These are phyloP conservation scores for Rhizophlyctis rosea DNA, from an alignment of 192 early-diverging fungal species.

Conservation along the genomic window DNA sequence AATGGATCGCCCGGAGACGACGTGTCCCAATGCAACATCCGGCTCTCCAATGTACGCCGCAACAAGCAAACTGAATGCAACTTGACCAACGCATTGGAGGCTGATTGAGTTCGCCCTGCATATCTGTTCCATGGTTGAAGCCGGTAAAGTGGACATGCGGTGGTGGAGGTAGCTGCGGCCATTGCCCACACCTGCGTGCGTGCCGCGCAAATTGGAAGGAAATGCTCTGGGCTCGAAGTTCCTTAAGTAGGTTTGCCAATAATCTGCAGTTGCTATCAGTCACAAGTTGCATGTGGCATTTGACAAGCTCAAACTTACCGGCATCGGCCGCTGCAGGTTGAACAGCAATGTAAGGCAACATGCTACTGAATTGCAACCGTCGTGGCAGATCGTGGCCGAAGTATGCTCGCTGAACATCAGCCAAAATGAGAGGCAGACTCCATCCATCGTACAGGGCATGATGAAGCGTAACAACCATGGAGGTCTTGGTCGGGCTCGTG, in stretches of 20 bases:
- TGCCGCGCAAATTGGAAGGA: constrained; percentile 4
- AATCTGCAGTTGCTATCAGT: constrained; percentile 4
- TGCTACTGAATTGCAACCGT: neutral
- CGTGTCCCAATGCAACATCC: constrained; percentile 24
- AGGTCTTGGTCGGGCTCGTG: neutral
- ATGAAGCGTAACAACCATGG: constrained; percentile 24
- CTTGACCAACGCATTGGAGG: constrained; percentile 18
- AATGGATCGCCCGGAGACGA: constrained; percentile 23
- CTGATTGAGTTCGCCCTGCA: no score
- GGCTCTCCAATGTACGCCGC: constrained; percentile 9
- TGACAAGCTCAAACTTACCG: no score
- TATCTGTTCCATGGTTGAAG: no score
- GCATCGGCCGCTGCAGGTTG: neutral
- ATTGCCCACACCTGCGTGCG: neutral
- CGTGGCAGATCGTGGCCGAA: neutral
- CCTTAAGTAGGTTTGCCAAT: constrained; percentile 2
- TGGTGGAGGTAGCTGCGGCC: no score
- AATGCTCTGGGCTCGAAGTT: constrained; percentile 11
- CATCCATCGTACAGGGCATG: constrained; percentile 42
- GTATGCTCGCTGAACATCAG: constrained; percentile 20
- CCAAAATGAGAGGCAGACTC: constrained; percentile 23
- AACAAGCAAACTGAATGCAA: constrained; percentile 10
- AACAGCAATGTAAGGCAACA: neutral
- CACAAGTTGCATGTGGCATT: no score
- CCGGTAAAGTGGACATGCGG: no score